Conservation (phyloP, 2,329 filamentous ascomycete genomes). For the Colletotrichum sidae region DNA sequence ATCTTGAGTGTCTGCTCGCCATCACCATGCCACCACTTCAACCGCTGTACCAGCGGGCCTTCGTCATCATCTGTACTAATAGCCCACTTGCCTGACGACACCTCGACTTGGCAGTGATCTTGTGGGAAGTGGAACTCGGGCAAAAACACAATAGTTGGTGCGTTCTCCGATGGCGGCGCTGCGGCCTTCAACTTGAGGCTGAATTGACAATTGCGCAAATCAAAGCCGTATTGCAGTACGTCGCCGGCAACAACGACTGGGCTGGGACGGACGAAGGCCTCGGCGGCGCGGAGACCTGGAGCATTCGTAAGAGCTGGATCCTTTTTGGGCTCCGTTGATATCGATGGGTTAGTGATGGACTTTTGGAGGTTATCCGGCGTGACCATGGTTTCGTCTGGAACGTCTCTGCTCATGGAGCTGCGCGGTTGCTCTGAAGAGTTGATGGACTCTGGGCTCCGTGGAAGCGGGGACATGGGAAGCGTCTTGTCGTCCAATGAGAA, state of each 20-base stretch:
- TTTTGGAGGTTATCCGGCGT: slow-evolving; percentile 81
- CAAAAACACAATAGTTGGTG: slow-evolving; percentile 85
- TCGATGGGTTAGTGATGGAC: slow-evolving; percentile 75
- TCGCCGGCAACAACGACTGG: slow-evolving; percentile 81
- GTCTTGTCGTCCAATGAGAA: slow-evolving; percentile 84
- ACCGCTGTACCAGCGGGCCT: slow-evolving; percentile 75
- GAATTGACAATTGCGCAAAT: slow-evolving; percentile 83
- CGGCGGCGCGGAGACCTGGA: slow-evolving; percentile 86
- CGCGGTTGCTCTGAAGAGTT: slow-evolving; percentile 36
- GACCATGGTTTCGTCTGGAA: slow-evolving; percentile 68
- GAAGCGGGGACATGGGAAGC: slow-evolving; percentile 64
- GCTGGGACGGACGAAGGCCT: slow-evolving; percentile 90
- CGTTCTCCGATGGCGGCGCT: slow-evolving; percentile 63
- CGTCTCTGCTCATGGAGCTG: slow-evolving; percentile 47
- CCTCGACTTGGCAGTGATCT: slow-evolving; percentile 76
- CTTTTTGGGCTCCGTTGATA: slow-evolving; percentile 67
- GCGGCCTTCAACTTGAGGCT: slow-evolving; percentile 75
- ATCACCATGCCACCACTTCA: slow-evolving; percentile 93
- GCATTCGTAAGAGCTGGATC: slow-evolving; percentile 70
- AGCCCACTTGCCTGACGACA: slow-evolving; percentile 90
- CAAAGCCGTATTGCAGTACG: slow-evolving; percentile 80
- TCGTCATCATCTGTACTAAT: slow-evolving; percentile 80
- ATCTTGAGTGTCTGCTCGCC: slow-evolving; percentile 86
- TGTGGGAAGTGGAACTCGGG: slow-evolving; percentile 94
- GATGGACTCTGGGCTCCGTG: slow-evolving; percentile 52